Evolutionary conservation across 768 basidiomycete genomes (phyloP).

Genomic region (Xerocomellus chrysenteron): DNA sequence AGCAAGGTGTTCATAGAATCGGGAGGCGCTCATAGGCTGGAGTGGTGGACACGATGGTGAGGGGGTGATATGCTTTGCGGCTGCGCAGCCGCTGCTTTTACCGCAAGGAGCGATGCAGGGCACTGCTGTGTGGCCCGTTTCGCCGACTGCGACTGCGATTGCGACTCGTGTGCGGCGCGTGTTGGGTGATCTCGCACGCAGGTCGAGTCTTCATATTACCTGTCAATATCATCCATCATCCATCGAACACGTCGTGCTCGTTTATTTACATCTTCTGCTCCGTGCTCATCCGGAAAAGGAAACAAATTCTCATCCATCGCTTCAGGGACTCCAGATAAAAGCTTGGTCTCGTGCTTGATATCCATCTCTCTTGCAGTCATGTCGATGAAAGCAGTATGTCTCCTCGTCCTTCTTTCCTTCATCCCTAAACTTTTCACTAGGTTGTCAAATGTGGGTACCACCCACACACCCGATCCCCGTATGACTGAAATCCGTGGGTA

Average conservation of each 20-base stretch:
- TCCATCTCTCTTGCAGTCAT: slow-evolving; percentile 35
- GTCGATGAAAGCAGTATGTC: slow-evolving; percentile 75
- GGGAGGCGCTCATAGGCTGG: slow-evolving; percentile 27
- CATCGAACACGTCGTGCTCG: too few relatives aligned
- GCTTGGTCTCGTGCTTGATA: too few relatives aligned
- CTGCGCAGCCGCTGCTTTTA: slow-evolving; percentile 12
- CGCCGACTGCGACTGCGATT: slow-evolving; percentile 1
- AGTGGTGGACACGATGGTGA: slow-evolving; percentile 10
- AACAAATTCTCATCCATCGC: neutral
- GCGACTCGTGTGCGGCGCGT: slow-evolving; percentile 19
- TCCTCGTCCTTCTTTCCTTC: neutral
- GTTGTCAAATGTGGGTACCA: slow-evolving; percentile 57
- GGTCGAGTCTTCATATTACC: too few relatives aligned
- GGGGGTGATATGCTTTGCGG: neutral
- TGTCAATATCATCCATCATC: too few relatives aligned
- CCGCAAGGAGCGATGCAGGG: slow-evolving; percentile 6
- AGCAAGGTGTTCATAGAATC: slow-evolving; percentile 32
- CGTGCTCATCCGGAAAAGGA: neutral
- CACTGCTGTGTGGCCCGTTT: slow-evolving; percentile 10
- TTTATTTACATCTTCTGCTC: too few relatives aligned
- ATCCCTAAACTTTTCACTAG: slow-evolving; percentile 25
- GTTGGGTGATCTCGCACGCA: neutral
- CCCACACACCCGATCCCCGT: neutral
- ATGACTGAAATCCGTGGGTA: slow-evolving; percentile 23
- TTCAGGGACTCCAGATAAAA: too few relatives aligned